Evolutionary conservation across 106 monocot species (phyloP).

Genomic region (Iris macrosiphon): DNA sequence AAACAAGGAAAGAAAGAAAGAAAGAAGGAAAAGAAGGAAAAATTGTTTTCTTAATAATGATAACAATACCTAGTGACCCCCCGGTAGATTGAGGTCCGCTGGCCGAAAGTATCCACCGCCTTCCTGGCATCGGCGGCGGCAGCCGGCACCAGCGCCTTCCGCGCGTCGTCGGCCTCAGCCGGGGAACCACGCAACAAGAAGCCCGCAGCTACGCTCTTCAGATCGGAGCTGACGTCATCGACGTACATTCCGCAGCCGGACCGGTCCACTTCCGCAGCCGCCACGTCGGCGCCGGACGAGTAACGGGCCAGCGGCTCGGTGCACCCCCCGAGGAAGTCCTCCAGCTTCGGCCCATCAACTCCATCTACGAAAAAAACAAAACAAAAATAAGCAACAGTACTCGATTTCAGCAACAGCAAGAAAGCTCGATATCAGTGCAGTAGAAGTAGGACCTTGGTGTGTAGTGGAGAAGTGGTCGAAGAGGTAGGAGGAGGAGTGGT

Average conservation of each 20-base stretch:
- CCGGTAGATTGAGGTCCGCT: slow-evolving; percentile 68
- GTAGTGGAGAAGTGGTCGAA: slow-evolving; percentile 31
- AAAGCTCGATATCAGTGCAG: slow-evolving; percentile 6
- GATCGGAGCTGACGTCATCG: slow-evolving; percentile 25
- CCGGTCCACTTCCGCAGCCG: not conserved
- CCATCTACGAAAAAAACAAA: slow-evolving; percentile 2
- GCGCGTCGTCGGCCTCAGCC: slow-evolving; percentile 2
- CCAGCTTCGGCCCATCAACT: slow-evolving; percentile 37
- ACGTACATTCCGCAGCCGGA: slow-evolving; percentile 7
- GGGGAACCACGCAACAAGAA: slow-evolving; percentile 26
- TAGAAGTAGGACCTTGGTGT: slow-evolving; percentile 7
- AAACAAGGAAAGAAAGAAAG: no score
- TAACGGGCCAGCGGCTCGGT: no score
- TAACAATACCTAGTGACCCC: slow-evolving; percentile 48
- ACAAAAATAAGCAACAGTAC: not conserved
- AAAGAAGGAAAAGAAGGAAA: no score
- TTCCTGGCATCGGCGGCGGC: slow-evolving; percentile 21
- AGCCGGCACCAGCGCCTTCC: slow-evolving; percentile 4
- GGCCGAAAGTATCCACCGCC: slow-evolving; percentile 52
- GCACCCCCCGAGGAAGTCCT: slow-evolving; percentile 39
- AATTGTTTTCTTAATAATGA: no score
- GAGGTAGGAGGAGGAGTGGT: slow-evolving; percentile 18
- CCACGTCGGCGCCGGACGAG: not conserved
- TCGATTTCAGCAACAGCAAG: not conserved
- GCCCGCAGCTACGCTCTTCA: slow-evolving; percentile 70